Conservation (phyloP, 345 rosid species). For the Jatropha curcas region DNA sequence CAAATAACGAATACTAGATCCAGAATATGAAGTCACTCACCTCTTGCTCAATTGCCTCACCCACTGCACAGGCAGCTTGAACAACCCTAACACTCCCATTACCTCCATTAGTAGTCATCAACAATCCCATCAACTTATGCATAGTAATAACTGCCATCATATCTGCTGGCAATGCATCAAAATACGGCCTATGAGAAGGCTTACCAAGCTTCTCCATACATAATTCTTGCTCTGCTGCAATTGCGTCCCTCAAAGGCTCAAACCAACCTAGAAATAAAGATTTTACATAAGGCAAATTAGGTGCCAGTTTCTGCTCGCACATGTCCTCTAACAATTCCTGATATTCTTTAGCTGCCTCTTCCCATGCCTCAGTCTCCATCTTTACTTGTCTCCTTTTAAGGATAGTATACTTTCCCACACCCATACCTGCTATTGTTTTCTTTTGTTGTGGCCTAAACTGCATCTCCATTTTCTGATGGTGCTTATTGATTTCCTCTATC, state of each 20-base stretch:
- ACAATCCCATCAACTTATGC: conserved; percentile 86
- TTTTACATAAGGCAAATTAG: conserved; percentile 85
- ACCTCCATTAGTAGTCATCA: conserved; percentile 66
- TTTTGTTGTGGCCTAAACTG: conserved; percentile 31
- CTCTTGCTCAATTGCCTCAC: conserved; percentile 97
- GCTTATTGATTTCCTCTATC: conserved; percentile 42
- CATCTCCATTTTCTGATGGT: conserved; percentile 36
- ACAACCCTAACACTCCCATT: conserved; percentile 66
- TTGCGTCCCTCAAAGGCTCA: conserved; percentile 81
- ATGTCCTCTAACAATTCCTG: conserved; percentile 76
- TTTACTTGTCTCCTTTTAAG: conserved; percentile 70
- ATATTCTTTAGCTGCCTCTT: conserved; percentile 80
- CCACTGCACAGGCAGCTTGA: conserved; percentile 73
- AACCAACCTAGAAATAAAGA: conserved; percentile 94
- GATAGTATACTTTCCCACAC: conserved; percentile 41
- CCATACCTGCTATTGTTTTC: conserved; percentile 61
- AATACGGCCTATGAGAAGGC: conserved; percentile 48
- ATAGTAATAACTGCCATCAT: conserved; percentile 94
- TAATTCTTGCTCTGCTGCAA: conserved; percentile 64
- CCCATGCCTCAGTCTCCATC: conserved; percentile 96
- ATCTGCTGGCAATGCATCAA: conserved; percentile 64
- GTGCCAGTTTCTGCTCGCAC: conserved; percentile 97
- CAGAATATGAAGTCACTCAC: conserved; percentile 36
- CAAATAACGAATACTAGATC: neutral
- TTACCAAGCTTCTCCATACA: conserved; percentile 39